Base-by-base conservation (phyloP, 208 protist genomes). In the Wallacemonas sp. region DNA sequence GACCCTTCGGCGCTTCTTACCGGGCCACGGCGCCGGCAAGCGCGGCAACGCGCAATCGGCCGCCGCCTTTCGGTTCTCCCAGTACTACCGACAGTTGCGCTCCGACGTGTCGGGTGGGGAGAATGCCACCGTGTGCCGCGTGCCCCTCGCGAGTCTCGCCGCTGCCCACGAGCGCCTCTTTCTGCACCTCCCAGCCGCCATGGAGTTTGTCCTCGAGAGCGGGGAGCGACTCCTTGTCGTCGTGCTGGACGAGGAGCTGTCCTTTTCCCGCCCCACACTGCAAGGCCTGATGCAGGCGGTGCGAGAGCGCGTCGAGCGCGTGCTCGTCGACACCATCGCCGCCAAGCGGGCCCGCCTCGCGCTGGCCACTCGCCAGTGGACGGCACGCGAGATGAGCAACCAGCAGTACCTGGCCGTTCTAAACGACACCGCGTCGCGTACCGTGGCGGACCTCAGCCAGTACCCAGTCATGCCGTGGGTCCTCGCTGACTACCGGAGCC, bases 401-500 rank as follows among this genome's bases (percentile, higher is more conserved):
- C 94, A 77, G 61, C 77, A 87, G 36, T 99, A 98, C 70, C 76
- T 99, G 12, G 55, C 89, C 32, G 67, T 83, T 26, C 70, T 98
- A 2, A 99, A 99, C 76, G 82, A 85, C 49, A 57, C 82, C 12
- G 96, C 92, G 14, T 95, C 91, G 29, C 79, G 96, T 22, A 97
- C 93, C 11, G 83, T 86, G 38, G 91, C 87, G 12, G 94, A 98
- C 70, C 62, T 98, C 2, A 87, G 84, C 22, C 96, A 98, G 76
- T 99, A 98, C 57, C 97, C 96, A 5, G 89, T 99, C 11, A 94
- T 98, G 76, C 97, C 97, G 23, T 98, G 95, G 94, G 78, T 98
- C 28, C 63, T 99, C 39, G 14, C 46, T 23, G 75, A 97, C 73
- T 99, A 98, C 74, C 46, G 23, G 0, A 78, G 54, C 22, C 14